Percentiles rank a stretch among this genome's conserved stretches.
Evolutionary conservation across 805 yeast species (phyloP).

Genomic region (Lachancea lanzarotensis): DNA sequence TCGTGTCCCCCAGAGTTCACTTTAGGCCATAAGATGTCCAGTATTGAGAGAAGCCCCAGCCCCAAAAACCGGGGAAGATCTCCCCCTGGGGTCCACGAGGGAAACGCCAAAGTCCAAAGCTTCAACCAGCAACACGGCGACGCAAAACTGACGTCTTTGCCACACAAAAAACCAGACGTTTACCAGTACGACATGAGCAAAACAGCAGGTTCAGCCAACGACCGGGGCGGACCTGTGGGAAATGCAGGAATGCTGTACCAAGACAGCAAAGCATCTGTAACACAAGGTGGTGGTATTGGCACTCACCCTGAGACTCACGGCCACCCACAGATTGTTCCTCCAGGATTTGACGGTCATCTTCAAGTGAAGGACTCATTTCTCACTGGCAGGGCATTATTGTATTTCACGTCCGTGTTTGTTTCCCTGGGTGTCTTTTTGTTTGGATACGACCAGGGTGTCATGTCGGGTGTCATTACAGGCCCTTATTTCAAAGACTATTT

Average conservation of each 20-base stretch:
- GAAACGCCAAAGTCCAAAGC: conserved; percentile 8
- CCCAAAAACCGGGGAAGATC: conserved; percentile 3
- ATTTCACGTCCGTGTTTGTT: conserved; percentile 37
- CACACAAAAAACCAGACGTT: conserved; percentile 15
- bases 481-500: conserved; percentile 63
- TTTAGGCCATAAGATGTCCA: not conserved
- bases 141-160: conserved; percentile 11
- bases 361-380: conserved; percentile 16
- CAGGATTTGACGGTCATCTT: conserved; percentile 12
- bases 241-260: conserved; percentile 9
- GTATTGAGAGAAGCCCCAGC: conserved; percentile 5
- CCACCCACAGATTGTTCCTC: conserved; percentile 8
- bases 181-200: conserved; percentile 11
- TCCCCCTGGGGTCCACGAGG: conserved; percentile 7
- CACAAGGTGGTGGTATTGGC: conserved; percentile 1
- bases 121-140: conserved; percentile 12
- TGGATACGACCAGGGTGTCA: conserved; percentile 86
- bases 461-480: conserved; percentile 79
- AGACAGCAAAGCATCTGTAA: conserved; percentile 12
- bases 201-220: not conserved
- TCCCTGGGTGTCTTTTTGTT: conserved; percentile 53
- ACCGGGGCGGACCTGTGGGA: not conserved
- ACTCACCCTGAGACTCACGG: not conserved
- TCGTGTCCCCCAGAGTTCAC: too few species aligned
- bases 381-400: conserved; percentile 25